Conservation (phyloP, 176 grass and related monocot species). For the Secale cereale region DNA sequence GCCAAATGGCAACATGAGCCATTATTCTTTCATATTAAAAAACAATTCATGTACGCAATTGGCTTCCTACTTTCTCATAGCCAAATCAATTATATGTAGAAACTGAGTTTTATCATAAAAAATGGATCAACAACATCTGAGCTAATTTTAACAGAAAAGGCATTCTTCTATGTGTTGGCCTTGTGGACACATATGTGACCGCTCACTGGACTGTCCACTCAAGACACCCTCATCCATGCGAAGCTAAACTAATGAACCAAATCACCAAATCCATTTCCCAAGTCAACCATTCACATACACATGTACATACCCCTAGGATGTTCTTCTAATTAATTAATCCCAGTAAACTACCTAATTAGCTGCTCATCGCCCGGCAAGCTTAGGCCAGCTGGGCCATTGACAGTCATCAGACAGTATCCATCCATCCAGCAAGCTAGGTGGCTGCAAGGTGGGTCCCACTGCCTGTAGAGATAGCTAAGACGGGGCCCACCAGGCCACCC, state of each 20-base stretch:
- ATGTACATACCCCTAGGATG: not conserved
- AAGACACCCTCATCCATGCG: not conserved
- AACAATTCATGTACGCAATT: too few species aligned
- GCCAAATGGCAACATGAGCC: not conserved
- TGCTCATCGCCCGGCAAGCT: not conserved
- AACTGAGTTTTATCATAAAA: not conserved
- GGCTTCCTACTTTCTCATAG: too few species aligned
- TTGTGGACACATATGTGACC: not conserved
- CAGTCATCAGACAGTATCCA: not conserved
- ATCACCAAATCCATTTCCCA: not conserved
- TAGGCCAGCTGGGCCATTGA: conserved; percentile 8
- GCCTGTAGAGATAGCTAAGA: not conserved
- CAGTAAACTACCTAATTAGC: not conserved
- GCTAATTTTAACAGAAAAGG: not conserved
- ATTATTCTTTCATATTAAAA: not conserved
- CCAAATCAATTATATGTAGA: too few species aligned
- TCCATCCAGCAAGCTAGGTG: not conserved
- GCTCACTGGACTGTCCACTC: not conserved
- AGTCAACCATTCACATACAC: conserved; percentile 8
- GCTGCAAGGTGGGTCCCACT: not conserved
- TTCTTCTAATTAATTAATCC: not conserved
- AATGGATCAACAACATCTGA: not conserved
- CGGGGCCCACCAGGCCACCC: not conserved
- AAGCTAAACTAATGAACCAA: not conserved
- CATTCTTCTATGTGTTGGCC: not conserved